Conservation (phyloP, 73 alveolate genomes). For the Tetrahymena borealis region DNA sequence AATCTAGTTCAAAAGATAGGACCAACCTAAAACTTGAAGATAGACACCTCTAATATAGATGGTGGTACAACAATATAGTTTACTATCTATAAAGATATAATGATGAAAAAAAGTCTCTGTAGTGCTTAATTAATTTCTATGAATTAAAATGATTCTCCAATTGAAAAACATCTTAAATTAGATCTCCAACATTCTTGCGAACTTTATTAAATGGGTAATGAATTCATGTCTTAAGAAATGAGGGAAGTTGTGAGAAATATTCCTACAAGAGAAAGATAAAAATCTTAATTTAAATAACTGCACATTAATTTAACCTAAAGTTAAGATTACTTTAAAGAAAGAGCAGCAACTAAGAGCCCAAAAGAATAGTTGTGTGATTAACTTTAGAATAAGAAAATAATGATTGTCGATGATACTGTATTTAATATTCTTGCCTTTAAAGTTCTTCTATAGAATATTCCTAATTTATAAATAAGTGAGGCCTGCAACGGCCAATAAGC, state of each 20-base stretch:
- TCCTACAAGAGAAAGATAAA: not conserved
- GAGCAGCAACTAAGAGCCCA: too few relatives aligned
- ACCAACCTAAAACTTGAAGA: not conserved
- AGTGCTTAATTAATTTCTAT: not conserved
- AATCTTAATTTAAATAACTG: not conserved
- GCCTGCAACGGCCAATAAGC: slow-evolving; percentile 33
- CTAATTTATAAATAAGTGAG: not conserved
- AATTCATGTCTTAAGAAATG: not conserved
- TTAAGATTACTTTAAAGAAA: too few relatives aligned
- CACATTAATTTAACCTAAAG: not conserved
- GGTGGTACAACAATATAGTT: not conserved
- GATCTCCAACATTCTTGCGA: not conserved
- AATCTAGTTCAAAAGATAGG: not conserved
- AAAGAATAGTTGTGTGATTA: not conserved
- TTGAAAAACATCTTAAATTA: not conserved
- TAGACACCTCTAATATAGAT: not conserved
- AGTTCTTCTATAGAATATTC: not conserved
- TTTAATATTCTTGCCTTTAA: slow-evolving; percentile 19
- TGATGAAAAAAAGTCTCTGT: not conserved
- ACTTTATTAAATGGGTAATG: not conserved
- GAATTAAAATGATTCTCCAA: not conserved
- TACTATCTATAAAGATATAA: not conserved
- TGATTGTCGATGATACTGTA: slow-evolving; percentile 22
- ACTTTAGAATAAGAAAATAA: not conserved
- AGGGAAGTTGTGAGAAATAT: not conserved